Percentiles rank a stretch among this genome's conserved stretches.
These are phyloP conservation scores for Flaveria bidentis DNA, from an alignment of 129 eudicot species.

Conservation along the genomic window DNA sequence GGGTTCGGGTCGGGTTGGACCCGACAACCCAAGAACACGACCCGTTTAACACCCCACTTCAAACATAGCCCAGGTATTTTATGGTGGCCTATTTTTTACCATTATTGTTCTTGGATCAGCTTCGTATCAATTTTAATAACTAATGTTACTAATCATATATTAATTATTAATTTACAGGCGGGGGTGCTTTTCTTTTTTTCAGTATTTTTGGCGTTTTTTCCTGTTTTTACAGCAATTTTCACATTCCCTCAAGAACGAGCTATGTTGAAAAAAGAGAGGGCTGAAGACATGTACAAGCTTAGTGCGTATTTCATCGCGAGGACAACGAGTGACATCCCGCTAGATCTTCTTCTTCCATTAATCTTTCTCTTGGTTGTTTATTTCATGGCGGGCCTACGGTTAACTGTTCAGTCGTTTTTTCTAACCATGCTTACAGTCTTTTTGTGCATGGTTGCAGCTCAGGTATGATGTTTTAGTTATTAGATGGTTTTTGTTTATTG, in stretches of 20 bases:
- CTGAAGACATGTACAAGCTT: slow-evolving; percentile 85
- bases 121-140: not conserved
- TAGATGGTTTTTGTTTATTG: not conserved
- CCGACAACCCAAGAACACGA: too few species aligned
- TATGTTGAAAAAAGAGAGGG: slow-evolving; percentile 82
- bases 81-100: too few species aligned
- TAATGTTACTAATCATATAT: not conserved
- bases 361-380: slow-evolving; percentile 74
- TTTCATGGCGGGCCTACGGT: slow-evolving; percentile 81
- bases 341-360: slow-evolving; percentile 76
- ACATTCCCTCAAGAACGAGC: slow-evolving; percentile 97
- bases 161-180: slow-evolving; percentile 51
- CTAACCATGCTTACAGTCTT: slow-evolving; percentile 71
- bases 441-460: slow-evolving; percentile 90
- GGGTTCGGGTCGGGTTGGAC: too few species aligned
- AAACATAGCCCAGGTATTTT: too few species aligned
- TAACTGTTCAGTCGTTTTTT: slow-evolving; percentile 57
- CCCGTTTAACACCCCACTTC: too few species aligned
- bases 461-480: slow-evolving; percentile 44
- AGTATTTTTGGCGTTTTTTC: slow-evolving; percentile 94
- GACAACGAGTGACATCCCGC: slow-evolving; percentile 86
- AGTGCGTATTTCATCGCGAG: slow-evolving; percentile 92
- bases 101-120: too few species aligned
- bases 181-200: slow-evolving; percentile 85
- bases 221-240: slow-evolving; percentile 91